Evolutionary conservation across 306 rosid species (phyloP).

Genomic region (Pyrus betulifolia): DNA sequence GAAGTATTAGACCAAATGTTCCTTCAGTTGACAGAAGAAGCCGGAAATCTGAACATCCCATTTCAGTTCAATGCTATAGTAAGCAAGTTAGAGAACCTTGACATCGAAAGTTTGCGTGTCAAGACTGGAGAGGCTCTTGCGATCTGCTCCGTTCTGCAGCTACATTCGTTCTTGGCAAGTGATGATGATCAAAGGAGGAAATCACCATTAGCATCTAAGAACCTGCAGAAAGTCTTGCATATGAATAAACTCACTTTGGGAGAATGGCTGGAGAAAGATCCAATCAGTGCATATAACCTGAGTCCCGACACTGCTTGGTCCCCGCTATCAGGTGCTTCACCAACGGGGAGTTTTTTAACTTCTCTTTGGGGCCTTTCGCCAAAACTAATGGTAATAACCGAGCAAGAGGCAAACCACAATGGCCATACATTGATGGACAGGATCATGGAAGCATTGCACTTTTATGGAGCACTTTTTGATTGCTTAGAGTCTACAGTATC

Average conservation of each 20-base stretch:
- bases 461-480: constrained; percentile 66
- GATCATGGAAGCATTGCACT: constrained; percentile 45
- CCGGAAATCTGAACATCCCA: constrained; percentile 62
- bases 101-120: constrained; percentile 58
- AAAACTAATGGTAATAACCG: constrained; percentile 62
- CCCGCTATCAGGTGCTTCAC: constrained; percentile 56
- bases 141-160: constrained; percentile 63
- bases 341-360: constrained; percentile 55
- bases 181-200: constrained; percentile 49
- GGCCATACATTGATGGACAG: constrained; percentile 62
- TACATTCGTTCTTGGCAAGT: constrained; percentile 63
- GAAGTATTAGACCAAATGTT: constrained; percentile 70
- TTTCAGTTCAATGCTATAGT: constrained; percentile 62
- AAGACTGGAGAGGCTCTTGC: constrained; percentile 88
- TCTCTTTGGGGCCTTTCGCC: constrained; percentile 53
- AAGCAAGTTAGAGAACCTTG: constrained; percentile 64
- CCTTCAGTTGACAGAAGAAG: constrained; percentile 48
- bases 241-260: constrained; percentile 51
- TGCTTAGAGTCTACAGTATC: constrained; percentile 66
- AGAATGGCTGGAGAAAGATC: constrained; percentile 65
- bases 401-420: constrained; percentile 83
- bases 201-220: constrained; percentile 41
- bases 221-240: constrained; percentile 41
- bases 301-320: constrained; percentile 63
- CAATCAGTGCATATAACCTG: constrained; percentile 30